These are phyloP conservation scores for Elaeagnus macrophylla DNA, from an alignment of 306 rosid species.

Conservation along the genomic window DNA sequence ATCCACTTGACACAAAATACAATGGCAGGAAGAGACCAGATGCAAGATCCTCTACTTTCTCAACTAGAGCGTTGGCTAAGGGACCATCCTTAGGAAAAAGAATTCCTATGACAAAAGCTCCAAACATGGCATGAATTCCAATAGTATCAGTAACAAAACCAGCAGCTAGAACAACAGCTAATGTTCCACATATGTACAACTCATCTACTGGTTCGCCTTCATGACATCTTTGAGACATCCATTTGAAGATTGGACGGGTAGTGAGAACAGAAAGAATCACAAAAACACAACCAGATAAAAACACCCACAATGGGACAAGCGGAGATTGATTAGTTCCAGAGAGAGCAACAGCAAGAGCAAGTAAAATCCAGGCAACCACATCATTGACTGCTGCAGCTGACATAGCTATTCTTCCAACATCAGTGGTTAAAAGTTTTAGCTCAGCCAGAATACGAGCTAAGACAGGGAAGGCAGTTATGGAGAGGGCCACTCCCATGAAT, in stretches of 20 bases:
- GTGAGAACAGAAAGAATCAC: constrained; percentile 32
- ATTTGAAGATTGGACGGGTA: constrained; percentile 48
- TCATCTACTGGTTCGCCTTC: constrained; percentile 75
- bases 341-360: constrained; percentile 83
- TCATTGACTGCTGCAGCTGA: constrained; percentile 95
- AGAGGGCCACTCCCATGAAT: constrained; percentile 67
- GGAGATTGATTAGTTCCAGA: constrained; percentile 61
- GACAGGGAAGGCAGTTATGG: constrained; percentile 82
- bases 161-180: constrained; percentile 65
- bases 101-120: constrained; percentile 74
- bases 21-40: constrained; percentile 78
- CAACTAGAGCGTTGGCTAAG: constrained; percentile 62
- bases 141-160: constrained; percentile 70
- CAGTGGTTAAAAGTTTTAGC: constrained; percentile 79
- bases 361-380: constrained; percentile 86
- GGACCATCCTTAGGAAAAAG: constrained; percentile 78
- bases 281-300: constrained; percentile 51
- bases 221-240: constrained; percentile 55
- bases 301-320: constrained; percentile 69
- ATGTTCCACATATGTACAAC: constrained; percentile 53
- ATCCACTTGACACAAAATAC: constrained; percentile 84
- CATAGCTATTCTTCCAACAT: constrained; percentile 74
- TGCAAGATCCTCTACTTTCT: constrained; percentile 88
- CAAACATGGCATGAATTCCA: constrained; percentile 90
- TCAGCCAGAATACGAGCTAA: constrained; percentile 87